These are phyloP conservation scores for Saccharum spontaneum DNA, from an alignment of 176 grass and related monocot genomes.

Conservation along the genomic window DNA sequence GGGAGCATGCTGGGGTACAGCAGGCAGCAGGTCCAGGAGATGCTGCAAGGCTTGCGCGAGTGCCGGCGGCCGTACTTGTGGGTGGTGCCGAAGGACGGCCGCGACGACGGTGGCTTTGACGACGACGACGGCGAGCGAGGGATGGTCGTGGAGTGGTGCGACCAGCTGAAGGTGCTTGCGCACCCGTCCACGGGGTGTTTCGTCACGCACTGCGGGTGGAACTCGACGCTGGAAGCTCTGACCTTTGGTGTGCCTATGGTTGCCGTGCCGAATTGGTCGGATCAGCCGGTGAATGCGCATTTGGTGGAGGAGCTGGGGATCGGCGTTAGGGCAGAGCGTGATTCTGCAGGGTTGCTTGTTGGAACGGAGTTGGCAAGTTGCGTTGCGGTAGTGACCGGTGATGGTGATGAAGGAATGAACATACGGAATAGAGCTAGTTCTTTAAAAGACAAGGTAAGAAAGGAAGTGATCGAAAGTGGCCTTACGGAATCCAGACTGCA, in stretches of 20 bases:
- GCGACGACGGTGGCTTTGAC: no score
- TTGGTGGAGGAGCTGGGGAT: constrained; percentile 23
- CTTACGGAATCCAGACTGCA: not conserved
- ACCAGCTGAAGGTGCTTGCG: constrained; percentile 47
- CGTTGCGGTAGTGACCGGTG: not conserved
- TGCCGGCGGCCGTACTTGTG: no score
- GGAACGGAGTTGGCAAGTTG: constrained; percentile 10
- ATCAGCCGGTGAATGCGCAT: constrained; percentile 14
- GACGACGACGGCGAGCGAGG: not conserved
- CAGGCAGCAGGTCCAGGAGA: no score
- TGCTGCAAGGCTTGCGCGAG: no score
- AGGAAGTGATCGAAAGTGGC: not conserved
- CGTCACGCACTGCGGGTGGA: constrained; percentile 65
- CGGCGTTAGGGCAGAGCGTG: not conserved
- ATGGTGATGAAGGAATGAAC: not conserved
- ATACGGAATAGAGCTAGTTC: not conserved
- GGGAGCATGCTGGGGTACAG: no score
- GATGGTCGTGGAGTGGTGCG: constrained; percentile 52
- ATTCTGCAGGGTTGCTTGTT: not conserved
- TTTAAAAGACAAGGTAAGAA: not conserved
- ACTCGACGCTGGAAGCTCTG: constrained; percentile 49
- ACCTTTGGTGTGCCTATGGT: constrained; percentile 5
- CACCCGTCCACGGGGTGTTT: constrained; percentile 48
- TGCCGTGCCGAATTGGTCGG: constrained; percentile 14
- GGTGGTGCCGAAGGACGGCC: no score